Evolutionary conservation across 2,329 filamentous ascomycete genomes (phyloP).

Genomic region (Trichoderma sp.): DNA sequence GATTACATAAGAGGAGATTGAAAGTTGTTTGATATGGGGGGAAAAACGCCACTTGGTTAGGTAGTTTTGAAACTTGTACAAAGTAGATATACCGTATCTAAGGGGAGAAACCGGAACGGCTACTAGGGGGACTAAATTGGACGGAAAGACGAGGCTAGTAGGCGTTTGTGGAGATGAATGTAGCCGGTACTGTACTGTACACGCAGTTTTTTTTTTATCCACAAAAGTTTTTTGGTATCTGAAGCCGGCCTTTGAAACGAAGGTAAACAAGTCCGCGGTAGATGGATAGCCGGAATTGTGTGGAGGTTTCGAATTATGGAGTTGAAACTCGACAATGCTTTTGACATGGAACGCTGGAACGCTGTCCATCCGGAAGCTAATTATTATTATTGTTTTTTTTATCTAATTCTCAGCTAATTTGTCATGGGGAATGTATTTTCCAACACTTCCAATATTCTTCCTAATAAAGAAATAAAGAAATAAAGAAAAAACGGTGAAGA

Average conservation of each 20-base stretch:
- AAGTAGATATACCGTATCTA: neutral
- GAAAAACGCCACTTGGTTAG: too few relatives aligned
- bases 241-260: neutral
- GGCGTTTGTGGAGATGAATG: neutral
- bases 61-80: too few relatives aligned
- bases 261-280: neutral
- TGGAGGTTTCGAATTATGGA: neutral
- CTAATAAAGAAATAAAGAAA: neutral
- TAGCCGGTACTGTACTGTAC: neutral
- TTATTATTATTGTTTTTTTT: neutral
- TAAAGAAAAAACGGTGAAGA: neutral
- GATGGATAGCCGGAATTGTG: neutral
- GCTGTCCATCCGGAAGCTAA: neutral
- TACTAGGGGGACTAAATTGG: neutral
- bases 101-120: neutral
- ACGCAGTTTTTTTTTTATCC: neutral
- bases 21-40: too few relatives aligned
- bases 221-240: neutral
- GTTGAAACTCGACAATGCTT: neutral
- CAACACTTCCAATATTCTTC: neutral
- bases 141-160: neutral
- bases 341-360: neutral
- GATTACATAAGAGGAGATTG: neutral
- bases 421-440: neutral
- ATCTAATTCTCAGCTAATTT: neutral